These are phyloP conservation scores for Lonicera japonica DNA, from an alignment of 129 eudicot species.

Conservation along the genomic window DNA sequence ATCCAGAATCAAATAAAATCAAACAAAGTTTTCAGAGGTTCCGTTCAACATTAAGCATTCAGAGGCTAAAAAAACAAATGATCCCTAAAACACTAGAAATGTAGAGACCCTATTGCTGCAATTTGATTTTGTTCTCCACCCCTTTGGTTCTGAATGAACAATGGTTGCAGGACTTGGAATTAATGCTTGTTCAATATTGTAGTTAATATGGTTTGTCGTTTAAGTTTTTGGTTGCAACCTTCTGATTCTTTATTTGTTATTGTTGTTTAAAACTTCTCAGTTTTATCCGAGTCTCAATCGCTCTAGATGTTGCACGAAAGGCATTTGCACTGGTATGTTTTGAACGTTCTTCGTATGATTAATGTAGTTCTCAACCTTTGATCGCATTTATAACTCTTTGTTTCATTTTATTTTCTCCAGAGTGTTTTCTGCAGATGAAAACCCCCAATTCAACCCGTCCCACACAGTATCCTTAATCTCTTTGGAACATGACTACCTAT, in stretches of 20 bases:
- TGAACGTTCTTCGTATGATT: not conserved
- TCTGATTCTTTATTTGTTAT: slow-evolving; percentile 10
- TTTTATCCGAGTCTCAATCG: slow-evolving; percentile 95
- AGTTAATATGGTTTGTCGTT: not conserved
- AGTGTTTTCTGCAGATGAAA: slow-evolving; percentile 98
- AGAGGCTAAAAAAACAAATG: too few relatives aligned
- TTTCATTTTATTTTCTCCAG: slow-evolving; percentile 28
- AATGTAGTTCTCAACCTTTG: not conserved
- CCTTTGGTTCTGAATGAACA: too few relatives aligned
- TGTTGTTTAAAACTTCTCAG: slow-evolving; percentile 28
- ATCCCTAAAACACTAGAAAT: too few relatives aligned
- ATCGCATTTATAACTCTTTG: slow-evolving; percentile 5
- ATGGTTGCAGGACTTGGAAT: not conserved
- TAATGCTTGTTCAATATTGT: not conserved
- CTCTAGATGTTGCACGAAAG: slow-evolving; percentile 93
- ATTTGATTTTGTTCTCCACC: too few relatives aligned
- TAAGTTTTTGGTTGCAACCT: slow-evolving; percentile 4
- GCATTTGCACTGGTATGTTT: slow-evolving; percentile 86
- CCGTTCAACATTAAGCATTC: too few relatives aligned
- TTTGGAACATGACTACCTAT: not conserved
- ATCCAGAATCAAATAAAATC: too few relatives aligned
- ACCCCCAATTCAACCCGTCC: slow-evolving; percentile 93
- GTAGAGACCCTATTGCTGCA: too few relatives aligned
- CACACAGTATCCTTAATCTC: slow-evolving; percentile 76
- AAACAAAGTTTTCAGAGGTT: too few relatives aligned